A percentile compares a stretch with the other conserved stretches of the same genome.
Evolutionary conservation across 257 asterid species (phyloP).

Genomic region (Petrea volubilis): DNA sequence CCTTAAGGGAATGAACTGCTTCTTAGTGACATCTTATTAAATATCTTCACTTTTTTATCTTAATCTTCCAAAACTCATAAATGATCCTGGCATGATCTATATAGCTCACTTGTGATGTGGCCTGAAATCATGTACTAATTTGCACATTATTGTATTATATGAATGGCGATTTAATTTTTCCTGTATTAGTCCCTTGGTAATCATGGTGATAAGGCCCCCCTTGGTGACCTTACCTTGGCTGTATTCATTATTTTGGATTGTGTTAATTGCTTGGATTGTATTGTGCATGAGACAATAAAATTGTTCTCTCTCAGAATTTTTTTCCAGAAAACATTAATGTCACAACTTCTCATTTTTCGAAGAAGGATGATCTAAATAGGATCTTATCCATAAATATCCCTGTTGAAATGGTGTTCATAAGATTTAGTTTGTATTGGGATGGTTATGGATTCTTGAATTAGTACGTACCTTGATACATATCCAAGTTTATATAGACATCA

Average conservation of each 20-base stretch:
- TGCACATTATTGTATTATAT: slow-evolving; percentile 1
- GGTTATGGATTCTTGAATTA: not conserved
- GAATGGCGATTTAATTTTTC: not conserved
- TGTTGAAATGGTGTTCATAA: not conserved
- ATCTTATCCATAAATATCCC: not conserved
- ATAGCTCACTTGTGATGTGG: not conserved
- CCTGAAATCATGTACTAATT: slow-evolving; percentile 9
- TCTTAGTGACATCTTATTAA: too few species aligned
- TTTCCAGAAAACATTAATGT: not conserved
- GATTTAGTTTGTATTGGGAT: not conserved
- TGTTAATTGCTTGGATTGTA: not conserved
- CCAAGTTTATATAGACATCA: not conserved
- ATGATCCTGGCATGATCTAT: not conserved
- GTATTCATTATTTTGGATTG: slow-evolving; percentile 6
- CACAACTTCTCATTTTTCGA: too few species aligned
- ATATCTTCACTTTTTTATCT: not conserved
- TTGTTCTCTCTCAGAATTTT: not conserved
- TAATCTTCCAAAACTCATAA: not conserved
- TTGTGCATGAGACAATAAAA: not conserved
- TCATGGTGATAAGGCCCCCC: not conserved
- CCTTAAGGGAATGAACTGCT: not conserved
- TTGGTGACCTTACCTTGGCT: not conserved
- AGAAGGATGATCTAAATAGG: too few species aligned
- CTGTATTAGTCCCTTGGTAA: not conserved
- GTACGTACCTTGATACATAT: slow-evolving; percentile 1